phyloP scores from a whole-genome alignment of 2,329 filamentous ascomycete species.

The Clonostachys byssicola region DNA sequence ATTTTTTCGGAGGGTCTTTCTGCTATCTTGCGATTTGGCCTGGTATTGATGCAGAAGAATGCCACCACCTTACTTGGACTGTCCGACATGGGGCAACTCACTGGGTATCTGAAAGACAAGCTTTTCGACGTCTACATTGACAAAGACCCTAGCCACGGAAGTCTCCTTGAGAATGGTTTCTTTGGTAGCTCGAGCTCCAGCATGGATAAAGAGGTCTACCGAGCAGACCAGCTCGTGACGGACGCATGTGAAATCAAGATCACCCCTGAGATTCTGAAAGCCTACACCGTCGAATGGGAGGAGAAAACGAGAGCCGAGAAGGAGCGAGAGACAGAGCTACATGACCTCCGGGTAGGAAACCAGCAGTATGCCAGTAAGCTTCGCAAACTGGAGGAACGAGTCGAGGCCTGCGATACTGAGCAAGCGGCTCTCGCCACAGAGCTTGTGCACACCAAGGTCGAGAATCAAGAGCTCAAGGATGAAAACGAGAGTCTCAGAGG shows the following conservation, averaged over 20 bases:
- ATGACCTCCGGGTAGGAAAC: slow-evolving; percentile 65
- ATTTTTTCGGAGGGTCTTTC: slow-evolving; percentile 91
- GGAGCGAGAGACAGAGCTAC: slow-evolving; percentile 77
- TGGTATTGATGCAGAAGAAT: slow-evolving; percentile 96
- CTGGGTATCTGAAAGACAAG: slow-evolving; percentile 87
- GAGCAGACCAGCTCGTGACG: slow-evolving; percentile 86
- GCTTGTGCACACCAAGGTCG: slow-evolving; percentile 85
- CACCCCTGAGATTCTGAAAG: slow-evolving; percentile 74
- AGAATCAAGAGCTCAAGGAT: slow-evolving; percentile 86
- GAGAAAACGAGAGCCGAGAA: slow-evolving; percentile 81
- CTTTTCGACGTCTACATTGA: slow-evolving; percentile 98
- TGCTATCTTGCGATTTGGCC: slow-evolving; percentile 89
- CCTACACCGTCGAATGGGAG: slow-evolving; percentile 86
- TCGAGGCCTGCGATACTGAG: slow-evolving; percentile 84
- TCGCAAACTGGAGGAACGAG: slow-evolving; percentile 81
- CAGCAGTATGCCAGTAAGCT: slow-evolving; percentile 67
- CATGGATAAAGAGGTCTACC: slow-evolving; percentile 91
- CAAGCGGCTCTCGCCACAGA: slow-evolving; percentile 90
- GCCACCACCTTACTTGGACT: slow-evolving; percentile 71
- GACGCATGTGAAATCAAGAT: slow-evolving; percentile 89
- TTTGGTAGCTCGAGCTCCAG: slow-evolving; percentile 89
- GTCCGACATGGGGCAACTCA: slow-evolving; percentile 87
- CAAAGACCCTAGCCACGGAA: slow-evolving; percentile 84
- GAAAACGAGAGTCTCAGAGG: slow-evolving; percentile 83
- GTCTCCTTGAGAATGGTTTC: slow-evolving; percentile 92